Evolutionary conservation across 2,329 filamentous ascomycete species (phyloP), one percentile per base, ranked within the genome.

Genomic region (Fusarium palustre): DNA sequence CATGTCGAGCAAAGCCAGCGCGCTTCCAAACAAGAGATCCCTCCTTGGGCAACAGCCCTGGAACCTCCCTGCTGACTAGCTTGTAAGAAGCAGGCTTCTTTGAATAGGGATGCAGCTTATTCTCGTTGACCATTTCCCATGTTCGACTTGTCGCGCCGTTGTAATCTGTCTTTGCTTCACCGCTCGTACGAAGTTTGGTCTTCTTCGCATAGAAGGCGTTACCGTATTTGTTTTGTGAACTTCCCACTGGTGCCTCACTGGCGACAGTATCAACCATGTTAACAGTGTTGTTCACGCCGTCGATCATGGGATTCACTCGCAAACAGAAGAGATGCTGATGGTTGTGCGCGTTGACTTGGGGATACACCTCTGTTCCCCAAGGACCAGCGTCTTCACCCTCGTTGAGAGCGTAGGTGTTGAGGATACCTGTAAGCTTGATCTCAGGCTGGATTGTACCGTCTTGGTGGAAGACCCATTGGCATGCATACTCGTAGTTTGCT

Each of bases 251-350:
- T 1, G 88, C 93, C 0, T 91, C 85, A 0, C 90, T 90, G 1
- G 86, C 83, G 1, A 89, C 85, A 1, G 93, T 91, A 72, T 97
- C 94, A 15, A 91, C 90, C 80, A 94, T 88, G 83, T 93, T 95
- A 62, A 97, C 85, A 0, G 93, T 94, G 79, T 97, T 97, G 68
- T 90, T 86, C 1, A 90, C 88, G 0, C 94, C 94, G 76, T 97
- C 94, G 57, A 97, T 87, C 76, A 95, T 96, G 33, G 94, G 88
- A 77, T 97, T 92, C 43, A 97, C 84, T 42, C 94, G 92, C 43
- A 97, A 83, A 77, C 93, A 97, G 87, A 97, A 97, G 33, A 97
- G 86, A 79, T 97, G 94, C 80, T 97, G 94, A 79, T 97, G 94
- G 82, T 97, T 97, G 82, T 97, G 94, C 1, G 94, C 94, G 75